A percentile compares a stretch with the other conserved stretches of the same genome.
Conservation (phyloP, 176 grass and related monocot species). For the Cymbopogon citratus region DNA sequence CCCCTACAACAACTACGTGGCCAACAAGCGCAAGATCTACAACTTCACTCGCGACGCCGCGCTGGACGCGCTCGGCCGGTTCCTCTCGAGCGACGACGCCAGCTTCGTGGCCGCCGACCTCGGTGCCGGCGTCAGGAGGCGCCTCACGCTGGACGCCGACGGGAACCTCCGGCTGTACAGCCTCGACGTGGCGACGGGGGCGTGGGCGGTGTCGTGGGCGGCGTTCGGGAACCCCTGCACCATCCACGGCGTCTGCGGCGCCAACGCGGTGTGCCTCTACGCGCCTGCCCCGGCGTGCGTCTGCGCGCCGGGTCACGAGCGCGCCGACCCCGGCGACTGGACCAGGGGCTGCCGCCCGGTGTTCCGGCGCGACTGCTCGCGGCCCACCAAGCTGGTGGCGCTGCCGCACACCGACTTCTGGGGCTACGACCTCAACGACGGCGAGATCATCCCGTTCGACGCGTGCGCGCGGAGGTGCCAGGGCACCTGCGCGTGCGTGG, state of each 20-base stretch:
- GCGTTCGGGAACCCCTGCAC: slow-evolving; percentile 39
- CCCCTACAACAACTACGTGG: slow-evolving; percentile 28
- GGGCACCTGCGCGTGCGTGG: slow-evolving; percentile 25
- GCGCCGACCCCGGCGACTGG: slow-evolving; percentile 26
- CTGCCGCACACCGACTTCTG: slow-evolving; percentile 54
- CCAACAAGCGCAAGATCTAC: slow-evolving; percentile 45
- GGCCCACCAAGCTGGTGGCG: slow-evolving; percentile 14
- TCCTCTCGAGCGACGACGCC: slow-evolving; percentile 51
- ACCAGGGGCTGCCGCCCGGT: slow-evolving; percentile 24
- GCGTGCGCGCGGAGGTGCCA: slow-evolving; percentile 22
- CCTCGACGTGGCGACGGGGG: background rate
- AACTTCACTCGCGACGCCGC: slow-evolving; percentile 46
- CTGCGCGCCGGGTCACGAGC: slow-evolving; percentile 37
- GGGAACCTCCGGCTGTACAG: slow-evolving; percentile 71
- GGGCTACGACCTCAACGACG: slow-evolving; percentile 49
- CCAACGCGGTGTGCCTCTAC: slow-evolving; percentile 46
- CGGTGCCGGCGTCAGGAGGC: slow-evolving; percentile 19
- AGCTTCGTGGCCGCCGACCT: slow-evolving; percentile 42
- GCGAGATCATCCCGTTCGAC: background rate
- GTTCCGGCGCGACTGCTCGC: slow-evolving; percentile 4
- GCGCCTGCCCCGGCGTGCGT: slow-evolving; percentile 6
- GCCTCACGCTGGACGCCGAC: slow-evolving; percentile 61
- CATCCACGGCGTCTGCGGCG: slow-evolving; percentile 52
- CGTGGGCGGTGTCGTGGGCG: slow-evolving; percentile 46
- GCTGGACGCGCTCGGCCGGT: slow-evolving; percentile 39